These are phyloP conservation scores for Cicer yamashitae DNA, from an alignment of 306 rosid species.

Conservation along the genomic window DNA sequence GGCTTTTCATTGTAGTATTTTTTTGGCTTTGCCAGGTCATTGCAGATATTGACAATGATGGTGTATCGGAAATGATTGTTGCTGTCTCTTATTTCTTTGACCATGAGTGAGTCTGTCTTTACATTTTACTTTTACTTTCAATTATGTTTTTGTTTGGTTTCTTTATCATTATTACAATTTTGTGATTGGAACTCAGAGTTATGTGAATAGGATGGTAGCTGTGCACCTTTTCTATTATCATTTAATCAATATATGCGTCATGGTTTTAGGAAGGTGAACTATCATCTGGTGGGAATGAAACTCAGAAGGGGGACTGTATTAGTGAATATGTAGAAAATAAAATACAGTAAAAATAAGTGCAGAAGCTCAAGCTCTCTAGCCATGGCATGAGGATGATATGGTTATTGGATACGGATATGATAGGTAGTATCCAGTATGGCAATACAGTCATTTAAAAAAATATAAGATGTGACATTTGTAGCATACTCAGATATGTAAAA, in stretches of 20 bases:
- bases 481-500: neutral
- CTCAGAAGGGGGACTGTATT: neutral
- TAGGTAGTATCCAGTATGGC: neutral
- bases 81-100: conserved; percentile 96
- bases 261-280: conserved; percentile 27
- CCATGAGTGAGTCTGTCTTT: conserved; percentile 76
- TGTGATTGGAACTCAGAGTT: conserved; percentile 7
- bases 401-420: neutral
- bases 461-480: neutral
- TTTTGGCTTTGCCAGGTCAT: conserved; percentile 70
- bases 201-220: conserved; percentile 5
- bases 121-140: conserved; percentile 9
- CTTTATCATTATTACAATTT: neutral
- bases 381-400: neutral
- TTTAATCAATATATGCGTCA: conserved; percentile 33
- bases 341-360: neutral
- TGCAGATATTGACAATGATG: conserved; percentile 97
- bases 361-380: neutral
- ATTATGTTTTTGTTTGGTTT: conserved; percentile 19
- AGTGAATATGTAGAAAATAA: neutral
- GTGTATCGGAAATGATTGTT: conserved; percentile 89
- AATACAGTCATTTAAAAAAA: neutral
- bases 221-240: conserved; percentile 20
- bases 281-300: conserved; percentile 20
- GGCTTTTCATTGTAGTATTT: conserved; percentile 25